phyloP scores from a whole-genome alignment of 257 asterid species.

The Salvia miltiorrhiza region DNA sequence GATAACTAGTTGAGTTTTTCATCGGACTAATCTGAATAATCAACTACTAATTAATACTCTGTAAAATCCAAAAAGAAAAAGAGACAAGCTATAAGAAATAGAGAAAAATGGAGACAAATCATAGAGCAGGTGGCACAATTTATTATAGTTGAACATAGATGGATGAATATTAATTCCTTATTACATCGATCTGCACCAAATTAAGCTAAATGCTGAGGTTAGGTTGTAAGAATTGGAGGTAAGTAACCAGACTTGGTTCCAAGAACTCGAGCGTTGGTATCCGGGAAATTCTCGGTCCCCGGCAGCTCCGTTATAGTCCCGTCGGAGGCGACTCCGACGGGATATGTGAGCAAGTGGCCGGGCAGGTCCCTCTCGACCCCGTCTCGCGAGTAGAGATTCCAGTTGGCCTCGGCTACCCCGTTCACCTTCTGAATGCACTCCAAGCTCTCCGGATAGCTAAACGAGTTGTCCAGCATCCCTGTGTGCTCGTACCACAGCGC shows the following conservation, averaged over 20 bases:
- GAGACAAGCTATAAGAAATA: too few species aligned
- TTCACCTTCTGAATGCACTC: constrained; percentile 60
- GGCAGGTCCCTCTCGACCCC: constrained; percentile 43
- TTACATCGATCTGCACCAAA: not conserved
- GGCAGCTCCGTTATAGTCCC: constrained; percentile 53
- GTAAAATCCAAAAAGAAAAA: too few species aligned
- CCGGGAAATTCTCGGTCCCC: constrained; percentile 47
- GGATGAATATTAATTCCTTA: not conserved
- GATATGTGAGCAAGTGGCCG: constrained; percentile 59
- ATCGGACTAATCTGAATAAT: too few species aligned
- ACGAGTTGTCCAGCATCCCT: constrained; percentile 44
- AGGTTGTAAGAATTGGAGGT: constrained; percentile 66
- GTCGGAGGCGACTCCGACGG: constrained; percentile 41
- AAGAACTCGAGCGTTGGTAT: constrained; percentile 56
- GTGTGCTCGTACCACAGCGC: constrained; percentile 72
- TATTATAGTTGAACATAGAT: too few species aligned
- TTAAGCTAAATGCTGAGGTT: not conserved
- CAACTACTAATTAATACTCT: too few species aligned
- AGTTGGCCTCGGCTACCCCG: constrained; percentile 34
- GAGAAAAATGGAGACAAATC: too few species aligned
- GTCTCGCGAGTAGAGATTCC: constrained; percentile 44
- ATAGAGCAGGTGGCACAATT: too few species aligned
- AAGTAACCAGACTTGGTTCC: constrained; percentile 32
- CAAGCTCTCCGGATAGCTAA: constrained; percentile 40
- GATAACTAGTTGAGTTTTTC: too few species aligned